Conservation (phyloP, 2,329 filamentous ascomycete genomes). For the Xylariaceae sp. region DNA sequence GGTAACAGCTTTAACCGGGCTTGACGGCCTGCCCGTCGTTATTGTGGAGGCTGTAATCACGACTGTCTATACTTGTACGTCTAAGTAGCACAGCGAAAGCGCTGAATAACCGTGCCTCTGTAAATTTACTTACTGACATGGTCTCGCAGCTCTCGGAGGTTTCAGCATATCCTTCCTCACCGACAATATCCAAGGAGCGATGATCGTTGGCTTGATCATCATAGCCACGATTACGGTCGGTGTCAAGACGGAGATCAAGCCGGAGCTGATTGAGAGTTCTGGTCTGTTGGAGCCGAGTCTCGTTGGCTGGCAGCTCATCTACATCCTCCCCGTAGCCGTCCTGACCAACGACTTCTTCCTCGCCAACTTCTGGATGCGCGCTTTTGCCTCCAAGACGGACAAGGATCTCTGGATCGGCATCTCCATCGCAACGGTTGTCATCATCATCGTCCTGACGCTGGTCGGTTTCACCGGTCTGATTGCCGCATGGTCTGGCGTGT, state of each 20-base stretch:
- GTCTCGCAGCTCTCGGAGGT: constrained; percentile 61
- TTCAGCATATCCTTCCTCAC: constrained; percentile 82
- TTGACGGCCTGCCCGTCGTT: constrained; percentile 68
- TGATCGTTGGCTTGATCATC: constrained; percentile 71
- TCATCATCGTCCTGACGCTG: constrained; percentile 65
- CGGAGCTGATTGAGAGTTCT: constrained; percentile 60
- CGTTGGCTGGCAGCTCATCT: constrained; percentile 79
- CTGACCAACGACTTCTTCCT: constrained; percentile 85
- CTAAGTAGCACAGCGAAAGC: background rate
- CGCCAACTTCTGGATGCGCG: constrained; percentile 77
- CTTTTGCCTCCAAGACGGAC: constrained; percentile 75
- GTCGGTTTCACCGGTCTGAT: constrained; percentile 70
- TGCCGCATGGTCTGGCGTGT: constrained; percentile 71
- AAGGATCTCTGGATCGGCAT: constrained; percentile 71
- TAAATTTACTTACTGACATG: constrained; percentile 18
- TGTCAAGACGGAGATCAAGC: constrained; percentile 66
- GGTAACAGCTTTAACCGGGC: constrained; percentile 65
- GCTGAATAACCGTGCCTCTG: background rate
- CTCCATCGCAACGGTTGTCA: constrained; percentile 57
- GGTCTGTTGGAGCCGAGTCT: constrained; percentile 63
- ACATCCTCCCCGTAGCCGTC: constrained; percentile 76
- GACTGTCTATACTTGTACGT: constrained; percentile 74
- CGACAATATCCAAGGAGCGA: constrained; percentile 72
- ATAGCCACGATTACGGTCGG: constrained; percentile 75
- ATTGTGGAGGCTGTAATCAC: constrained; percentile 75